A percentile compares a stretch with the other conserved stretches of the same genome.
Conservation (phyloP, 2,329 filamentous ascomycete species). For the Calonectria pseudoturangicola region DNA sequence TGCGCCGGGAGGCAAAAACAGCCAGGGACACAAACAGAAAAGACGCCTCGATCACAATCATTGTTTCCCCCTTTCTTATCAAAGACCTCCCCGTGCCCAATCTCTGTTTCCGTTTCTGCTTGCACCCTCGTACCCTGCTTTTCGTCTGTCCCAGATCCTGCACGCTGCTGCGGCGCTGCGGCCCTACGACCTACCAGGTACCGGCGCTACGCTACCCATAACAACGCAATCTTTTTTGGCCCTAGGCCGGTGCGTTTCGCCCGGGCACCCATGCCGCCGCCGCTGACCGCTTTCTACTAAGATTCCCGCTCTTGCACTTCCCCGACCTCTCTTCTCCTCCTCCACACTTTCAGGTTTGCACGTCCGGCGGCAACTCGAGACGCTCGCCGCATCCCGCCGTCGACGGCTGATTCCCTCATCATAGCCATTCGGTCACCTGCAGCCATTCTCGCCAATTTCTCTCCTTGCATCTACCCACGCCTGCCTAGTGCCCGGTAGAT, state of each 20-base stretch:
- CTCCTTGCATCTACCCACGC: not conserved
- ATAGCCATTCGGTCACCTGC: not conserved
- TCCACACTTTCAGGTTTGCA: slow-evolving; percentile 41
- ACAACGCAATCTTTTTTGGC: slow-evolving; percentile 43
- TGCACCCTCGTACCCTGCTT: slow-evolving; percentile 24
- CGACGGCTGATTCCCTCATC: slow-evolving; percentile 16
- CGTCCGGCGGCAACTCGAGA: slow-evolving; percentile 32
- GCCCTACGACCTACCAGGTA: slow-evolving; percentile 32
- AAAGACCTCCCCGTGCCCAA: slow-evolving; percentile 24
- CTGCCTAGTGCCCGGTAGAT: slow-evolving; percentile 35
- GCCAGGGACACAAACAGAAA: slow-evolving; percentile 42
- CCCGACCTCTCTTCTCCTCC: slow-evolving; percentile 42
- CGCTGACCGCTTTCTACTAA: slow-evolving; percentile 45
- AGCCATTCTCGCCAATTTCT: not conserved
- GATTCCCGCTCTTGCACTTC: slow-evolving; percentile 33
- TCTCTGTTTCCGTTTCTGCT: not conserved
- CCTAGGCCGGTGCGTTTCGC: slow-evolving; percentile 36
- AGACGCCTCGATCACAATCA: slow-evolving; percentile 38
- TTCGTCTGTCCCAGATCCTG: slow-evolving; percentile 20
- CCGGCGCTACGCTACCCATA: slow-evolving; percentile 40
- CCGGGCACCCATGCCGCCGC: slow-evolving; percentile 40
- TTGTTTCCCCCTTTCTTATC: slow-evolving; percentile 8
- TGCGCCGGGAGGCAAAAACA: slow-evolving; percentile 40
- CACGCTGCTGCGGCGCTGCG: slow-evolving; percentile 31
- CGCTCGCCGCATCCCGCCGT: slow-evolving; percentile 33